Evolutionary conservation across 1,139 yeast genomes (phyloP).

Genomic region (Barnettozyma hawaiiensis): DNA sequence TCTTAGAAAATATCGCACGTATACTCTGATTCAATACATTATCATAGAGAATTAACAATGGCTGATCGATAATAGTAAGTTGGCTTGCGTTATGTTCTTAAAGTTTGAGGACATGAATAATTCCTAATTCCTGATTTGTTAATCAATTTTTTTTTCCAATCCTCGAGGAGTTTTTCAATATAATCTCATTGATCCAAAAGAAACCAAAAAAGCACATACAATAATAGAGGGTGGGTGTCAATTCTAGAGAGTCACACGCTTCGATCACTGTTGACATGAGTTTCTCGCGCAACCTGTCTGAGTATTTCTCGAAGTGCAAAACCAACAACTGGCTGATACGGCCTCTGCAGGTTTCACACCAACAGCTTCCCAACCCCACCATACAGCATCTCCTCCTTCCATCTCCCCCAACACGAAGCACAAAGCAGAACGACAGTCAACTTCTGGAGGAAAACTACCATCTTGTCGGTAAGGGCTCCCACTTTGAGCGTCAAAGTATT

Average conservation of each 20-base stretch:
- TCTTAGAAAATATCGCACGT: too few relatives aligned
- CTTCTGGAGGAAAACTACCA: slow-evolving; percentile 14
- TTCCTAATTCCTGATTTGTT: neutral
- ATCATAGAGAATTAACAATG: too few relatives aligned
- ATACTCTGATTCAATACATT: too few relatives aligned
- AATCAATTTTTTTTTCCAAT: neutral
- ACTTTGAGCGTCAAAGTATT: slow-evolving; percentile 24
- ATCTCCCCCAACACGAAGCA: neutral
- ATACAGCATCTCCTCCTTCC: neutral
- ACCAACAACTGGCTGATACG: slow-evolving; percentile 15
- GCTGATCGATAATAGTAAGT: too few relatives aligned
- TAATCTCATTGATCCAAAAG: neutral
- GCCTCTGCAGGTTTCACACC: neutral
- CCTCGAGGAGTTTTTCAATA: neutral
- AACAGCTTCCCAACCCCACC: slow-evolving; percentile 3
- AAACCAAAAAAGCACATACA: neutral
- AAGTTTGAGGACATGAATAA: too few relatives aligned
- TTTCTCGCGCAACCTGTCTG: slow-evolving; percentile 7
- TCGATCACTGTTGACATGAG: slow-evolving; percentile 7
- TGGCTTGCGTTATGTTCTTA: too few relatives aligned
- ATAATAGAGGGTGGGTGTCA: too few relatives aligned
- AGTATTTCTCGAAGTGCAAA: slow-evolving; percentile 11
- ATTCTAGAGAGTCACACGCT: neutral
- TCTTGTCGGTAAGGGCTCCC: slow-evolving; percentile 28
- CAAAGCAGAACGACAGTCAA: slow-evolving; percentile 5